A percentile compares a stretch with the other conserved stretches of the same genome.
Conservation (phyloP, 192 early-diverging fungal genomes). For the Allomyces arbusculus region DNA sequence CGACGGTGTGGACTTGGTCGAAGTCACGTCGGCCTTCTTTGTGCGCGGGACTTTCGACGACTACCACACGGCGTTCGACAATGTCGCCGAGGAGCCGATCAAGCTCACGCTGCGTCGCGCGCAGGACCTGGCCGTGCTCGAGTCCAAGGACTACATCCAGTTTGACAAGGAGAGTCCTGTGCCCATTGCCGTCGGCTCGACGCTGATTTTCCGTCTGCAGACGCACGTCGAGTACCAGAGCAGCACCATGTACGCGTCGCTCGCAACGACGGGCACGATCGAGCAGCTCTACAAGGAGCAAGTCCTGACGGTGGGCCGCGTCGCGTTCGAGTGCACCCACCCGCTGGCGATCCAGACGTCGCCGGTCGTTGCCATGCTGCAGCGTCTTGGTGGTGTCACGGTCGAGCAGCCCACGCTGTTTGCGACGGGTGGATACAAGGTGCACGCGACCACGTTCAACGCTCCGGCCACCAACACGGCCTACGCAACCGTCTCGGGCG, state of each 20-base stretch:
- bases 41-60: conserved; percentile 78
- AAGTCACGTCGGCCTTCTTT: conserved; percentile 76
- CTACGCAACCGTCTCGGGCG: conserved; percentile 71
- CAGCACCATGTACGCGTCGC: conserved; percentile 38
- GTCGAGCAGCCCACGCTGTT: conserved; percentile 81
- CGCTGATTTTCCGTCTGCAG: conserved; percentile 54
- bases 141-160: conserved; percentile 74
- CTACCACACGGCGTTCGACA: conserved; percentile 71
- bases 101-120: conserved; percentile 41
- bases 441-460: conserved; percentile 63
- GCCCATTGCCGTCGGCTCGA: conserved; percentile 19
- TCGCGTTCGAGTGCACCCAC: neutral
- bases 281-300: neutral
- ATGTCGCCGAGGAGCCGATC: conserved; percentile 60
- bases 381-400: conserved; percentile 4
- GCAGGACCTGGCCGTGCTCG: conserved; percentile 77
- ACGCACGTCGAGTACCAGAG: conserved; percentile 39
- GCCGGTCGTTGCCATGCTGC: neutral
- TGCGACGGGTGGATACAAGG: conserved; percentile 73
- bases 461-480: conserved; percentile 68
- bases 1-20: conserved; percentile 53
- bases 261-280: conserved; percentile 45
- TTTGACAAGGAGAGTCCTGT: conserved; percentile 37
- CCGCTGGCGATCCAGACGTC: neutral
- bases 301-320: neutral